phyloP scores from a whole-genome alignment of 2,329 filamentous ascomycete genomes.

The Fusarium liriodendri region DNA sequence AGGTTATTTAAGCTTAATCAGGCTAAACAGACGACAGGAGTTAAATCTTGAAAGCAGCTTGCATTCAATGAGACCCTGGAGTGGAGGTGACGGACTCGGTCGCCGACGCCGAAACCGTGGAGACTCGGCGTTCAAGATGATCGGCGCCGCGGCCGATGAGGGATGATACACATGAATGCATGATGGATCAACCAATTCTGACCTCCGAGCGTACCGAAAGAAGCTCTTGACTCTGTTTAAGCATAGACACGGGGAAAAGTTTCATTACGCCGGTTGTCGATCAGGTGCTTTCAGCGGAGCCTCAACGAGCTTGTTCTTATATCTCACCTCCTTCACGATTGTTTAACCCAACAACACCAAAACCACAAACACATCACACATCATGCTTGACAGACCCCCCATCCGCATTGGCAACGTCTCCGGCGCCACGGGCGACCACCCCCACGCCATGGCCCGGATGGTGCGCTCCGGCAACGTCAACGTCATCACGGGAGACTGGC shows the following conservation, averaged over 20 bases:
- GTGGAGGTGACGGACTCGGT: constrained; percentile 21
- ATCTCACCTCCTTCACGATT: background rate
- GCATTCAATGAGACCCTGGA: background rate
- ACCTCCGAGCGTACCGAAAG: background rate
- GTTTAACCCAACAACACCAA: background rate
- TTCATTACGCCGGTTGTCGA: background rate
- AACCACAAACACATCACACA: background rate
- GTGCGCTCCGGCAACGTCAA: constrained; percentile 47
- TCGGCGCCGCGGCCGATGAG: constrained; percentile 25
- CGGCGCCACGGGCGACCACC: constrained; percentile 49
- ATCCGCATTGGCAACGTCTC: constrained; percentile 50
- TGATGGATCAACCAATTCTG: constrained; percentile 2
- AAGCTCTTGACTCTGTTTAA: background rate
- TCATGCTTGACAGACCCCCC: constrained; percentile 45
- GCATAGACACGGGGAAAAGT: background rate
- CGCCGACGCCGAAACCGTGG: constrained; percentile 20
- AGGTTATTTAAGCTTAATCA: background rate
- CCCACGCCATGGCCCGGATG: constrained; percentile 49
- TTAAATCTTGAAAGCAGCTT: background rate
- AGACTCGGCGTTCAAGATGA: constrained; percentile 11
- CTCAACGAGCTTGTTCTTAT: background rate
- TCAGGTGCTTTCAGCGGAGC: constrained; percentile 6
- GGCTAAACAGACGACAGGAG: background rate
- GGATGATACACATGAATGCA: background rate
- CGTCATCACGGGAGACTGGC: constrained; percentile 54